These are phyloP conservation scores for Lichenothelia convexa DNA, from an alignment of 495 filamentous ascomycete genomes.

Conservation along the genomic window DNA sequence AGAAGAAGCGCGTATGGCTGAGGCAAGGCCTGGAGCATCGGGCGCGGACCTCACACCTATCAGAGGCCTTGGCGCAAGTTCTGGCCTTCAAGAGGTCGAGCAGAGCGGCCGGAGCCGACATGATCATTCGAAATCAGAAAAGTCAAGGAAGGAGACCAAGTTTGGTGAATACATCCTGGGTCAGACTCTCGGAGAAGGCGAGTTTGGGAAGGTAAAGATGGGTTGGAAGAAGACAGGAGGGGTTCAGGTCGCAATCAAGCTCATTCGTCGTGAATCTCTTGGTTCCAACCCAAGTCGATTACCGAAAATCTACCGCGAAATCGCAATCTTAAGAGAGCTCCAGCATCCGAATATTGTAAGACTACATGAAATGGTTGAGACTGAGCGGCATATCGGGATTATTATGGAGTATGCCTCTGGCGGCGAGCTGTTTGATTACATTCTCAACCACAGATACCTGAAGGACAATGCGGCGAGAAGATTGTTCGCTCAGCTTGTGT, in stretches of 20 bases:
- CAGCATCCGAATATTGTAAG: constrained; percentile 93
- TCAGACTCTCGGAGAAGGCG: constrained; percentile 92
- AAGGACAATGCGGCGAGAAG: constrained; percentile 82
- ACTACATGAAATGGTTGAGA: constrained; percentile 96
- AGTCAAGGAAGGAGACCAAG: constrained; percentile 51
- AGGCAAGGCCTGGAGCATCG: constrained; percentile 35
- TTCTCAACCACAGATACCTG: constrained; percentile 85
- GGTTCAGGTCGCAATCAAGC: constrained; percentile 92
- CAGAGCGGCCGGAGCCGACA: constrained; percentile 54
- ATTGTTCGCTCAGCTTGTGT: constrained; percentile 89
- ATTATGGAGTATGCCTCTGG: constrained; percentile 97
- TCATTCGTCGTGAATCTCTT: constrained; percentile 79
- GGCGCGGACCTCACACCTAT: constrained; percentile 31
- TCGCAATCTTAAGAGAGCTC: constrained; percentile 68
- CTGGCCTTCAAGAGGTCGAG: constrained; percentile 41
- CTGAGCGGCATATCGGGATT: constrained; percentile 88
- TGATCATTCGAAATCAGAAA: constrained; percentile 44
- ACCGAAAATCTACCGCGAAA: constrained; percentile 94
- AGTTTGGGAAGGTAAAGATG: constrained; percentile 97
- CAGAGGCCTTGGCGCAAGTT: constrained; percentile 34
- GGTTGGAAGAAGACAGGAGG: constrained; percentile 97
- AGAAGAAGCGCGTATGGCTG: constrained; percentile 51
- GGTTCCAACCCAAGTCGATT: constrained; percentile 72
- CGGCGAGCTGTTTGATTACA: constrained; percentile 96
- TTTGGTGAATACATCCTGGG: constrained; percentile 93